These are phyloP conservation scores for Clavispora santaluciae DNA, from an alignment of 805 yeast genomes.

Conservation along the genomic window DNA sequence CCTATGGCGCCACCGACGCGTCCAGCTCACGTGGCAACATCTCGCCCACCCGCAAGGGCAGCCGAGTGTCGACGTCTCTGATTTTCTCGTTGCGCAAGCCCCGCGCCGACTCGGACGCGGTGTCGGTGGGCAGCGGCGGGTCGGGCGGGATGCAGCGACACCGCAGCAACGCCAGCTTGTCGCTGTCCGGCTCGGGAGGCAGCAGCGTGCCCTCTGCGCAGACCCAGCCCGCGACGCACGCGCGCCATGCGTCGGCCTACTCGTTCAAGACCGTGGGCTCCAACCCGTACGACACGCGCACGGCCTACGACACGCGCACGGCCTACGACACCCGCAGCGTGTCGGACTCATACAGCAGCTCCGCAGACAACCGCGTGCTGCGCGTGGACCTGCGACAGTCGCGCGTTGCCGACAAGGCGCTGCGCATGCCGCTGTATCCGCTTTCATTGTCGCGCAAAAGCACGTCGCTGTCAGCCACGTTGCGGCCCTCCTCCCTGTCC, in stretches of 20 bases:
- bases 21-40: not conserved
- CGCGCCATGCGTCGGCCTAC: constrained; percentile 38
- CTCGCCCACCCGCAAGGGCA: constrained; percentile 6
- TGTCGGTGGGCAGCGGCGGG: constrained; percentile 24
- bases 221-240: constrained; percentile 28
- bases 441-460: constrained; percentile 5
- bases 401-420: constrained; percentile 5
- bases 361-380: too few relatives aligned
- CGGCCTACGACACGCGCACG: constrained; percentile 6
- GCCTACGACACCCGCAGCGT: constrained; percentile 3
- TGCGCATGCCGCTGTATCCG: constrained; percentile 6
- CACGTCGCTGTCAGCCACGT: constrained; percentile 2
- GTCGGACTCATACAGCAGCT: constrained; percentile 1
- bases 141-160: constrained; percentile 4
- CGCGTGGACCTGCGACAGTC: not conserved
- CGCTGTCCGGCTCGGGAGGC: constrained; percentile 3
- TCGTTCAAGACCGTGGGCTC: constrained; percentile 24
- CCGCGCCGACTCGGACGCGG: constrained; percentile 27
- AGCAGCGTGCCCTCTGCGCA: constrained; percentile 25
- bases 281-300: constrained; percentile 28
- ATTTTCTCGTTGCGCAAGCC: constrained; percentile 34
- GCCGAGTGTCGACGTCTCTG: constrained; percentile 31
- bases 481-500: not conserved
- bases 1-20: not conserved
- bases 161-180: constrained; percentile 6